A percentile compares a stretch with the other conserved stretches of the same genome.
Evolutionary conservation across 306 rosid genomes (phyloP).

Genomic region (Vigna trinervia): DNA sequence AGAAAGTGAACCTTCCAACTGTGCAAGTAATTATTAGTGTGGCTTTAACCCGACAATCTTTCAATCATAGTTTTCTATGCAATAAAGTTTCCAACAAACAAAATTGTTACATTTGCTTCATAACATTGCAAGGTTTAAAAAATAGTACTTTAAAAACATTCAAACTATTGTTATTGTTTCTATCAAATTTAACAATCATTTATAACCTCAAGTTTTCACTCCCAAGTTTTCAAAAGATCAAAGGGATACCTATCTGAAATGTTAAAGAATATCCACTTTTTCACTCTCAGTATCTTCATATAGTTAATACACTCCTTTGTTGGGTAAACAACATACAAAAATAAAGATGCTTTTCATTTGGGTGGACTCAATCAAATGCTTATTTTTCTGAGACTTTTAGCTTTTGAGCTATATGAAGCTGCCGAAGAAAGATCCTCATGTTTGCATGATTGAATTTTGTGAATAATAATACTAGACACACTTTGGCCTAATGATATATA

Average conservation of each 20-base stretch:
- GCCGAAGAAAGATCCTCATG: constrained; percentile 50
- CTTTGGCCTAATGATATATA: constrained; percentile 45
- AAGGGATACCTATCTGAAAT: not conserved
- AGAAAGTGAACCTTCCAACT: constrained; percentile 56
- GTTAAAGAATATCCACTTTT: constrained; percentile 31
- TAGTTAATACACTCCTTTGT: constrained; percentile 53
- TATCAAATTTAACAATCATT: not conserved
- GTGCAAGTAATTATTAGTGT: constrained; percentile 15
- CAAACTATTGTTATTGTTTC: not conserved
- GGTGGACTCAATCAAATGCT: constrained; percentile 36
- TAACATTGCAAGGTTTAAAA: not conserved
- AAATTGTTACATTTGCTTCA: not conserved
- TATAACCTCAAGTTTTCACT: not conserved
- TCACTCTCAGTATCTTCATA: constrained; percentile 41
- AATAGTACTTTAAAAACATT: not conserved
- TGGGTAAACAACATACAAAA: constrained; percentile 62
- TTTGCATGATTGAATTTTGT: constrained; percentile 63
- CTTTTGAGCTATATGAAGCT: constrained; percentile 47
- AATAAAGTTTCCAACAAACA: not conserved
- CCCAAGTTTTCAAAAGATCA: not conserved
- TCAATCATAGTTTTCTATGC: constrained; percentile 8
- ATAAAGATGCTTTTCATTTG: constrained; percentile 48
- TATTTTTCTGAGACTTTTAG: constrained; percentile 25
- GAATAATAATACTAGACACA: constrained; percentile 21
- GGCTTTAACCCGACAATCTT: constrained; percentile 44